Base-by-base conservation (phyloP, 2,329 filamentous ascomycete genomes). In the Pezicula rhizophila region DNA sequence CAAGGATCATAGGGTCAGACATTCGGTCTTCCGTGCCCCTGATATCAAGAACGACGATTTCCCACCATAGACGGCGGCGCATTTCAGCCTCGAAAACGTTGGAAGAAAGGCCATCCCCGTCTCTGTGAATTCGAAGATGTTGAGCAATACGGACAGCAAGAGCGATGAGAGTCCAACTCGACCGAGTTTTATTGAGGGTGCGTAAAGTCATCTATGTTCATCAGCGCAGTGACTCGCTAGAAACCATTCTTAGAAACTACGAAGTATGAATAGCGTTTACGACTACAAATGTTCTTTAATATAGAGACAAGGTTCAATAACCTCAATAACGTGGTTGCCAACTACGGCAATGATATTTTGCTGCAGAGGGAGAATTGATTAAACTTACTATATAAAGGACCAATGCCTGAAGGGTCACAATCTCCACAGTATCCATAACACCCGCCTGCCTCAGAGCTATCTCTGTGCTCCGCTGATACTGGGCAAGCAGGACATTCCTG, bases 51-150 rank as follows among this genome's bases (percentile, higher is more conserved):
- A 74, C 58, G 46, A 64, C 65, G 20, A 77, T 67, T 54, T 74
- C 70, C 68, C 71, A 75, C 74, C 74, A 78, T 18, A 77, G 53
- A 15, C 74, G 68, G 41, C 75, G 68, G 15, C 75, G 69, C 66
- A 76, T 72, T 52, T 78, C 73, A 0, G 70, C 72, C 47, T 78
- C 73, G 52, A 74, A 75, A 1, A 71, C 71, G 8, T 65, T 43
- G 77, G 60, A 1, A 66, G 66, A 52, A 77, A 76, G 34, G 68
- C 64, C 10, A 67, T 69, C 5, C 8, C 73, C 75, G 56, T 79
- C 76, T 6, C 75, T 71, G 52, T 76, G 74, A 14, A 77, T 52
- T n/a, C 75, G 73, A 47, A 78, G 61, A 25, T 58, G 56, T 26
- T 64, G 64, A 15, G 65, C 67, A 43, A 69, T 52, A 26, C 67